A percentile compares a stretch with the other conserved stretches of the same genome.
Evolutionary conservation across 75 land plant genomes (phyloP).

Genomic region (Sequoiadendron giganteum): DNA sequence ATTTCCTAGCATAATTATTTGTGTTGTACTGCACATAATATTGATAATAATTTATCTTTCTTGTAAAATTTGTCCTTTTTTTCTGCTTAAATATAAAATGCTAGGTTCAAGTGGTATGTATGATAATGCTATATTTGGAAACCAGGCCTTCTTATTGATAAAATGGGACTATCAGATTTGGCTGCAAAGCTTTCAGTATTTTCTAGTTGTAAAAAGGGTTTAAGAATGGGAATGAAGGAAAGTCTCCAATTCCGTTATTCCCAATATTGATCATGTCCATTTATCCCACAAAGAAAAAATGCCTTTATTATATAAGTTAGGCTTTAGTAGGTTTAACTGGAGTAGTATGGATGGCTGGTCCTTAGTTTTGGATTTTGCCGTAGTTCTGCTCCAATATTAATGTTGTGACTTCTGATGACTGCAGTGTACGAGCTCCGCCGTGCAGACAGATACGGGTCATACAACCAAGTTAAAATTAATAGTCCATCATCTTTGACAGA

Average conservation of each 20-base stretch:
- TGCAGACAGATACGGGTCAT: constrained; percentile 14
- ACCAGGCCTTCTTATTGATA: background rate
- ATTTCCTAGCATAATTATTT: background rate
- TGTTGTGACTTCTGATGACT: constrained; percentile 5
- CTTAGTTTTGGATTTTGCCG: background rate
- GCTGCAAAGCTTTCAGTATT: background rate
- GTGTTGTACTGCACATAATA: background rate
- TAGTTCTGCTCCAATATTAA: constrained; percentile 8
- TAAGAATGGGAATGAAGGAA: background rate
- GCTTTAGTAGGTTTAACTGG: background rate
- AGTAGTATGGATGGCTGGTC: background rate
- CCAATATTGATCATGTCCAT: background rate
- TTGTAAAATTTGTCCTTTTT: background rate
- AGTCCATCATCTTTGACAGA: background rate
- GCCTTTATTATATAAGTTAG: background rate
- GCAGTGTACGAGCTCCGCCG: background rate
- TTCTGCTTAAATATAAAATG: background rate
- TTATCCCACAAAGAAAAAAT: background rate
- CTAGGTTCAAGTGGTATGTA: background rate
- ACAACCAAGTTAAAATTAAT: constrained; percentile 1
- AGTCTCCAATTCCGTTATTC: background rate
- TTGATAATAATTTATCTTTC: background rate
- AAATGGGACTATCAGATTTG: background rate
- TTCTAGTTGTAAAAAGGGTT: background rate
- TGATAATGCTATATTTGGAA: background rate